phyloP scores from a whole-genome alignment of 2,329 filamentous ascomycete species.

The Madurella fahalii region DNA sequence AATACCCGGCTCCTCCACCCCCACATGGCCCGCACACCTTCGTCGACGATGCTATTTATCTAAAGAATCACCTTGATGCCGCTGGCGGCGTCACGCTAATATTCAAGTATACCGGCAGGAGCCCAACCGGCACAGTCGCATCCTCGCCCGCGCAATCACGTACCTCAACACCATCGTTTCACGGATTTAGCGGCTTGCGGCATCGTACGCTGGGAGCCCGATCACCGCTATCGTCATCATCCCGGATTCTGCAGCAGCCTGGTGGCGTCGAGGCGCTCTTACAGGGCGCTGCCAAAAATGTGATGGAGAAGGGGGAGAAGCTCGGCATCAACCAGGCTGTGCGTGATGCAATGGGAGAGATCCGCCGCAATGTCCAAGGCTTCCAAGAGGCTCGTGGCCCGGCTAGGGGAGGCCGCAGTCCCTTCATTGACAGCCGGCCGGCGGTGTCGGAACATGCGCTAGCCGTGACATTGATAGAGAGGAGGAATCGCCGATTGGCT shows the following conservation, averaged over 20 bases:
- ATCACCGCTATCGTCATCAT: slow-evolving; percentile 45
- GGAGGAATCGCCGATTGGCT: slow-evolving; percentile 63
- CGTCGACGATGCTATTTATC: slow-evolving; percentile 77
- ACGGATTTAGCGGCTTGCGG: slow-evolving; percentile 35
- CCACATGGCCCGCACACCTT: slow-evolving; percentile 70
- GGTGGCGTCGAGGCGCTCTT: slow-evolving; percentile 66
- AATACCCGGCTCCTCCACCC: slow-evolving; percentile 67
- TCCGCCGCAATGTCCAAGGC: slow-evolving; percentile 68
- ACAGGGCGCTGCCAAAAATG: slow-evolving; percentile 70
- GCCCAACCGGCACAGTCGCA: slow-evolving; percentile 35
- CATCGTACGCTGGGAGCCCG: slow-evolving; percentile 39
- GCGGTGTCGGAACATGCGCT: slow-evolving; percentile 16
- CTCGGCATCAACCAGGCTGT: slow-evolving; percentile 77
- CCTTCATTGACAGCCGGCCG: slow-evolving; percentile 33
- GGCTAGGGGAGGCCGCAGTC: slow-evolving; percentile 35
- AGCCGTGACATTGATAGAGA: slow-evolving; percentile 53
- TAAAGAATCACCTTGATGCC: slow-evolving; percentile 60
- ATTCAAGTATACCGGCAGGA: slow-evolving; percentile 62
- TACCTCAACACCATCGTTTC: slow-evolving; percentile 35
- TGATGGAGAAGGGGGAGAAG: slow-evolving; percentile 68
- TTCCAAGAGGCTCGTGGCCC: slow-evolving; percentile 54
- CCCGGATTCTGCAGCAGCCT: slow-evolving; percentile 49
- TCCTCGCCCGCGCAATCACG: slow-evolving; percentile 24
- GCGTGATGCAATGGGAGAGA: slow-evolving; percentile 75
- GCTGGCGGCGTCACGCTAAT: slow-evolving; percentile 64